Base-by-base conservation (phyloP, 2,329 filamentous ascomycete species). In the Aspergillus pseudoviridinutans region DNA sequence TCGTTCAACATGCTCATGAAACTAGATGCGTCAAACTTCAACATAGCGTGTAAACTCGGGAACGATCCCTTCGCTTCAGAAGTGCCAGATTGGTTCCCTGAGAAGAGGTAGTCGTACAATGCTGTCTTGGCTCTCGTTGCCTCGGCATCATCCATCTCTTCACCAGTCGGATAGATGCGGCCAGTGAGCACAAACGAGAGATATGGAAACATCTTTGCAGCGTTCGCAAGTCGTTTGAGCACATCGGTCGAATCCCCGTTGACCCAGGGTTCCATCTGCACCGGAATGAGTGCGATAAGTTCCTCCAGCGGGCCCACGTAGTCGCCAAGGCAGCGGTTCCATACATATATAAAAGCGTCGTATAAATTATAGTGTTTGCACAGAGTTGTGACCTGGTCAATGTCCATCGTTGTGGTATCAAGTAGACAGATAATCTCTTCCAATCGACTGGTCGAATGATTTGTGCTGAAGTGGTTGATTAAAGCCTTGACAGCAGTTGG, bases 1-100 rank as follows among this genome's bases (percentile, higher is more conserved):
- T 99, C 95, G 65, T 99, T 99, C 44, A 99, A 78, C 66, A 93
- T 91, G 71, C 92, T 97, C 77, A 99, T 83, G 65, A 97, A 96
- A 72, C 91, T 97, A 1, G 92, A 86, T 0, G 92, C 87, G 72
- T 97, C 92, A 64, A 95, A 96, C 61, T 90, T 87, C 49, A 99
- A 82, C 50, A 99, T 87, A 64, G 91, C 83, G 46, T 89, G 85
- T 17, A 99, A 81, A 68, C 95, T 93, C 0, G 91, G 89, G 68
- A 96, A 97, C 0, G 90, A 87, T 0, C 89, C 88, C 65, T 93
- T 87, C 4, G 83, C 81, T 72, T 55, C 83, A 82, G 29, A 50
- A 24, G 63, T 50, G 24, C 55, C 55, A 49, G 66, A 59, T 50
- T 59, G 56, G 66, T 88, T 88, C 1, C 92, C 92, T 0, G 92